Conservation (phyloP, 345 rosid genomes). For the Laguncularia racemosa region DNA sequence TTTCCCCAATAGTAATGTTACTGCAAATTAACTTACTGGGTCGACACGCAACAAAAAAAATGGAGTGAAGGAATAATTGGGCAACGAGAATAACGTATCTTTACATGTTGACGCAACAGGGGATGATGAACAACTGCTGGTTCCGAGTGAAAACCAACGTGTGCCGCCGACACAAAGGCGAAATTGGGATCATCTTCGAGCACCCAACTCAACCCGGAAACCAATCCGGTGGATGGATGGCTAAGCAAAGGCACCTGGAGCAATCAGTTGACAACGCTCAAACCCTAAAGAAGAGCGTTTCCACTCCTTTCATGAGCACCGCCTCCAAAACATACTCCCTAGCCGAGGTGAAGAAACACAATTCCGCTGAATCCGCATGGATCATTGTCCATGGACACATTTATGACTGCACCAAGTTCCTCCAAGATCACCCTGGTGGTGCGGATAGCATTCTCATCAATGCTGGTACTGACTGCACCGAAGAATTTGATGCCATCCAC, state of each 20-base stretch:
- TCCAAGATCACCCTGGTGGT: constrained; percentile 92
- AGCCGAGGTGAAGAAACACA: constrained; percentile 65
- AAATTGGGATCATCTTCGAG: constrained; percentile 87
- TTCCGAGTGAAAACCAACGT: constrained; percentile 73
- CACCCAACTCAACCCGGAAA: constrained; percentile 91
- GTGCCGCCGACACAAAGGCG: constrained; percentile 78
- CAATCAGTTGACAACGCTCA: constrained; percentile 36
- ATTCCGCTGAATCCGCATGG: constrained; percentile 76
- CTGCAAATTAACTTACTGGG: too few relatives aligned
- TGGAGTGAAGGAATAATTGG: too few relatives aligned
- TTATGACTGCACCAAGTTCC: constrained; percentile 85
- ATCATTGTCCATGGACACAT: constrained; percentile 88
- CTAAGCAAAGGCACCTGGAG: constrained; percentile 65
- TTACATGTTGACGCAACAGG: constrained; percentile 28
- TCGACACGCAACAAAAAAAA: too few relatives aligned
- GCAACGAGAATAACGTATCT: neutral
- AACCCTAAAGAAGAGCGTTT: constrained; percentile 67
- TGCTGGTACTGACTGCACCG: constrained; percentile 89
- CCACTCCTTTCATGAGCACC: constrained; percentile 91
- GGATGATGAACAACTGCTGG: constrained; percentile 99
- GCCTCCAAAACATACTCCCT: constrained; percentile 48
- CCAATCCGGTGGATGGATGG: constrained; percentile 99
- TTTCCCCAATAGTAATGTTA: too few relatives aligned
- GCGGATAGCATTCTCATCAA: constrained; percentile 76
- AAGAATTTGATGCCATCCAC: constrained; percentile 93